Base-by-base conservation (phyloP, 2,329 filamentous ascomycete species). In the Trichoderma atrobrunneum region DNA sequence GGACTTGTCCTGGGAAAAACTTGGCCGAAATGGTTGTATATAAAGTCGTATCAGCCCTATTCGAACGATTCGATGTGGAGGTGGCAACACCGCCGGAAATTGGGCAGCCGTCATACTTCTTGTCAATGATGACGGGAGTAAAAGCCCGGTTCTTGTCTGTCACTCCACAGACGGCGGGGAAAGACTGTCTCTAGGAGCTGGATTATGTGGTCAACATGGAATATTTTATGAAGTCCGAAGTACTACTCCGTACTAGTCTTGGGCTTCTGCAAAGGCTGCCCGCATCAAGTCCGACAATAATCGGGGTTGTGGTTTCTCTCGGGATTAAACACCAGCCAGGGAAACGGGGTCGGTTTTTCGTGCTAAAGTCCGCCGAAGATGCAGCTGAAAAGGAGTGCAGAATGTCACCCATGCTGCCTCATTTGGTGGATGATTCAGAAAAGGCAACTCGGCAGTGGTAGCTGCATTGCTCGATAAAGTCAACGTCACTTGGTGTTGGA, bases 81-180 rank as follows among this genome's bases (percentile, higher is more conserved):
- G 78, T 83, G 3, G 75, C 75, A 2, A 75, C 85, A 73, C 84
- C 85, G 0, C 74, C 75, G 0, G 81, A 85, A 3, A 76, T 81
- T 3, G 77, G 83, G 1, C 81, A 82, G 57, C 80, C 79, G 3
- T 83, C 83, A 10, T 88, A 87, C 70, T 88, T 88, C 70, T 78
- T 88, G 77, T 86, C 85, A 1, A 87, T 88, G 83, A 73, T 87
- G 75, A 85, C 83, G 0, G 86, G 85, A 0, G 83, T 85, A 3
- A 84, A 78, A 73, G 85, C 76, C 1, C 78, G 79, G 0, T 87
- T 87, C 43, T 75, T 72, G 30, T 32, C 48, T n/a, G 39, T 39
- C 57, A 0, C 57, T 21, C 26, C 16, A 70, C 11, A 21, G 39
- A n/a, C 10, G 18, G 21, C n/a, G 24, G 57, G 30, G 39, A 32